phyloP scores from a whole-genome alignment of 2,329 filamentous ascomycete species.

The Hymenotorrendiella dingleyae region DNA sequence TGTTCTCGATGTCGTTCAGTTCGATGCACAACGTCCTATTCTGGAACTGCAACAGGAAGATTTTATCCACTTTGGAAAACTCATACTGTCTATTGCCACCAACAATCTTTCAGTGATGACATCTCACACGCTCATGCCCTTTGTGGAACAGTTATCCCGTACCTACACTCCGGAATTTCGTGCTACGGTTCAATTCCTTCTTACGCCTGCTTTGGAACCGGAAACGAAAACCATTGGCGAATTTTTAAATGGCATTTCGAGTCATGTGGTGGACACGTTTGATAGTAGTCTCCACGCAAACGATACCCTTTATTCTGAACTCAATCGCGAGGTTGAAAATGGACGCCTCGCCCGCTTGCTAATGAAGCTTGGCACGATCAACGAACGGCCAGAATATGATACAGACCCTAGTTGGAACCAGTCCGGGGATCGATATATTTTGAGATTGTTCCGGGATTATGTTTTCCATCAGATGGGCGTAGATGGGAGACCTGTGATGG shows the following conservation, averaged over 20 bases:
- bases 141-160: constrained; percentile 70
- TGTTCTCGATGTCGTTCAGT: constrained; percentile 83
- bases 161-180: constrained; percentile 74
- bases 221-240: constrained; percentile 69
- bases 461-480: constrained; percentile 94
- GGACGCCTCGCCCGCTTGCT: constrained; percentile 74
- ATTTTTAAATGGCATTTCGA: constrained; percentile 72
- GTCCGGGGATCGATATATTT: constrained; percentile 82
- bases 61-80: constrained; percentile 73
- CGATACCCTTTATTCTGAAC: constrained; percentile 66
- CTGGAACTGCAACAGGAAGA: constrained; percentile 83
- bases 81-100: constrained; percentile 77
- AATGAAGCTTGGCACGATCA: constrained; percentile 80
- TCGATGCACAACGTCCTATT: constrained; percentile 62
- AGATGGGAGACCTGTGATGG: constrained; percentile 74
- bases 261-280: constrained; percentile 68
- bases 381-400: constrained; percentile 82
- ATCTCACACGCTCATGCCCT: constrained; percentile 58
- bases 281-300: constrained; percentile 74
- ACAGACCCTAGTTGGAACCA: constrained; percentile 79
- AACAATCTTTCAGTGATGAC: constrained; percentile 49
- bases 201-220: constrained; percentile 54
- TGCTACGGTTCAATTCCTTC: constrained; percentile 75
- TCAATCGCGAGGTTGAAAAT: constrained; percentile 83
- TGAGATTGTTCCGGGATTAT: constrained; percentile 95